Conservation (phyloP, 2,329 filamentous ascomycete genomes). For the Cercospora brassicicola region DNA sequence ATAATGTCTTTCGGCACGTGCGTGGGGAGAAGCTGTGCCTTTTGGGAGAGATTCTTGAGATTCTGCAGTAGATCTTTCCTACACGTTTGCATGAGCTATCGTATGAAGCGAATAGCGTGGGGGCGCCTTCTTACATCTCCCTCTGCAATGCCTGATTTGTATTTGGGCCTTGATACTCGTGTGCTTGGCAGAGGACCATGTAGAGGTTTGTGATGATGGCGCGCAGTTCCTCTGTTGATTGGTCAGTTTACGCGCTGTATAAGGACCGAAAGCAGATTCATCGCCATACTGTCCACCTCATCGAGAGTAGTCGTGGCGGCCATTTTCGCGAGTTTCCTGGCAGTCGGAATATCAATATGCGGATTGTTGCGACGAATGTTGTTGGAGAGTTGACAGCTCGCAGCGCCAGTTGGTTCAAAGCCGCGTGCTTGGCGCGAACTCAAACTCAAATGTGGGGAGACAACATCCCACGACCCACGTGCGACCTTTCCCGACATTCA, state of each 20-base stretch:
- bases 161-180: constrained; percentile 59
- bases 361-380: background rate
- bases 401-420: background rate
- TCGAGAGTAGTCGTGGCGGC: constrained; percentile 33
- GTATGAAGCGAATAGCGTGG: too few species aligned
- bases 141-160: constrained; percentile 59
- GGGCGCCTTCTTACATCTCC: constrained; percentile 51
- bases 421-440: constrained; percentile 1
- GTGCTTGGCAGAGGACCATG: constrained; percentile 58
- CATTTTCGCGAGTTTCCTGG: constrained; percentile 24
- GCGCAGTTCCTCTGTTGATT: constrained; percentile 54
- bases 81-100: constrained; percentile 33
- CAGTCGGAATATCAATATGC: background rate
- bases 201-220: constrained; percentile 63
- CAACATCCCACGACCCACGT: background rate
- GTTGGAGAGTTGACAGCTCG: background rate
- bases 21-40: constrained; percentile 51
- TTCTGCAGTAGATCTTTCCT: constrained; percentile 54
- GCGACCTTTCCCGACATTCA: background rate
- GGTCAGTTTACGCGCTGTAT: constrained; percentile 17
- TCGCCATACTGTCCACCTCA: constrained; percentile 36
- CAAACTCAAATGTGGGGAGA: background rate
- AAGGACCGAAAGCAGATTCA: background rate
- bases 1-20: constrained; percentile 63
- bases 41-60: constrained; percentile 55